Conservation (phyloP, 768 basidiomycete genomes). For the Russula olivacea region DNA sequence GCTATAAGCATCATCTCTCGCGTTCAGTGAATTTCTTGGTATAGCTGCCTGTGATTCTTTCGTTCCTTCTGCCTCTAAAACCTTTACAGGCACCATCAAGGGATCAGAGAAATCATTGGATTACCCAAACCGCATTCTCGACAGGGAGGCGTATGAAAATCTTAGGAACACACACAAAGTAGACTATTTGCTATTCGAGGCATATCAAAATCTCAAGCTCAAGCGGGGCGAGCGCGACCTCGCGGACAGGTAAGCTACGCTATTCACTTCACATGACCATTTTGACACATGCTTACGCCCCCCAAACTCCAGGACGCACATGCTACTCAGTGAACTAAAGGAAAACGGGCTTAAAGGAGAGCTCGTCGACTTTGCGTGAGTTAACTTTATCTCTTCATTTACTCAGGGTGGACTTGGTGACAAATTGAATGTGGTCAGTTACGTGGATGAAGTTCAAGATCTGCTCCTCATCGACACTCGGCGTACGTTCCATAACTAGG, state of each 20-base stretch:
- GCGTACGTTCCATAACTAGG: slow-evolving; percentile 35
- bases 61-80: background rate
- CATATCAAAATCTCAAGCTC: slow-evolving; percentile 45
- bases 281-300: background rate
- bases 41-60: background rate
- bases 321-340: slow-evolving; percentile 38
- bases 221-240: slow-evolving; percentile 43
- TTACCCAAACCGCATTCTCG: slow-evolving; percentile 10
- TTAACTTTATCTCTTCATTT: background rate
- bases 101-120: slow-evolving; percentile 54
- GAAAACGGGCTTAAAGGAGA: slow-evolving; percentile 33
- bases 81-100: slow-evolving; percentile 48
- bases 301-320: slow-evolving; percentile 41
- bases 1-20: slow-evolving; percentile 49
- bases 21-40: slow-evolving; percentile 65
- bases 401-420: background rate
- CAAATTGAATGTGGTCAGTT: slow-evolving; percentile 35
- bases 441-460: slow-evolving; percentile 72
- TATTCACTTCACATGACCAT: background rate
- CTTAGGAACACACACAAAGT: background rate
- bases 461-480: slow-evolving; percentile 60
- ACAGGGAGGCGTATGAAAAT: slow-evolving; percentile 7
- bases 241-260: slow-evolving; percentile 47
- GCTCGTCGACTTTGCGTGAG: slow-evolving; percentile 53
- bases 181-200: slow-evolving; percentile 39